Conservation (phyloP, 768 basidiomycete genomes). For the Russula vinacea region DNA sequence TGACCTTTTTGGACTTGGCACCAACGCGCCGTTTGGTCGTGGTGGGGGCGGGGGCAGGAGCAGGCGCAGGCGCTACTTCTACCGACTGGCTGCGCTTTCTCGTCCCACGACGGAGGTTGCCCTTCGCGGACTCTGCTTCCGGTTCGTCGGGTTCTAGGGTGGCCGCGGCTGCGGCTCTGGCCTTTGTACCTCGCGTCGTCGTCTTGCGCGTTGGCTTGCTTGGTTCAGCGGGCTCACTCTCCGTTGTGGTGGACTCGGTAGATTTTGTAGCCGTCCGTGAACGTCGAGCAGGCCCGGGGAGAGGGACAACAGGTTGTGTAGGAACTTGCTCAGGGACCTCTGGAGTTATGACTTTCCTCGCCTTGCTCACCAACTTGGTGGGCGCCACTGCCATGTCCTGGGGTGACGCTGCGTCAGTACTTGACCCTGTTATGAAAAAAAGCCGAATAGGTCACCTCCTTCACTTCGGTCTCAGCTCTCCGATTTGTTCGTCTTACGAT, state of each 20-base stretch:
- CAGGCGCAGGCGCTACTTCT: slow-evolving; percentile 17
- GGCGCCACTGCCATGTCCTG: background rate
- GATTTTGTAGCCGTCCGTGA: slow-evolving; percentile 32
- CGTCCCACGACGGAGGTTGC: slow-evolving; percentile 24
- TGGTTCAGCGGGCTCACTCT: slow-evolving; percentile 21
- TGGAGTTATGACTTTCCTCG: slow-evolving; percentile 17
- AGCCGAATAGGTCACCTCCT: slow-evolving; percentile 22
- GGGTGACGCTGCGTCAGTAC: background rate
- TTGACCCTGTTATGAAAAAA: background rate
- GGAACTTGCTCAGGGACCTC: slow-evolving; percentile 15
- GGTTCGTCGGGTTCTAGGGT: slow-evolving; percentile 23
- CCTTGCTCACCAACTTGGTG: slow-evolving; percentile 2
- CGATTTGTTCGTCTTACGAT: slow-evolving; percentile 30
- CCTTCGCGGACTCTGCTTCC: slow-evolving; percentile 22
- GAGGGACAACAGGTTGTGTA: slow-evolving; percentile 2
- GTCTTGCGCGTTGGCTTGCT: slow-evolving; percentile 22
- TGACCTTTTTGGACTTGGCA: slow-evolving; percentile 31
- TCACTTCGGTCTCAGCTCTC: slow-evolving; percentile 28
- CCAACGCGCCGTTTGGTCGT: slow-evolving; percentile 25
- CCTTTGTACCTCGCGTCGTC: slow-evolving; percentile 16
- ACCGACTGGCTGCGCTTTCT: slow-evolving; percentile 24
- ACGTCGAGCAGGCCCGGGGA: slow-evolving; percentile 29
- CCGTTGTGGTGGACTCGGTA: slow-evolving; percentile 17
- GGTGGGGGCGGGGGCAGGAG: background rate
- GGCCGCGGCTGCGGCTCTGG: slow-evolving; percentile 5